Evolutionary conservation across 2,329 filamentous ascomycete genomes (phyloP).

Genomic region (Neocucurbitaria cava): DNA sequence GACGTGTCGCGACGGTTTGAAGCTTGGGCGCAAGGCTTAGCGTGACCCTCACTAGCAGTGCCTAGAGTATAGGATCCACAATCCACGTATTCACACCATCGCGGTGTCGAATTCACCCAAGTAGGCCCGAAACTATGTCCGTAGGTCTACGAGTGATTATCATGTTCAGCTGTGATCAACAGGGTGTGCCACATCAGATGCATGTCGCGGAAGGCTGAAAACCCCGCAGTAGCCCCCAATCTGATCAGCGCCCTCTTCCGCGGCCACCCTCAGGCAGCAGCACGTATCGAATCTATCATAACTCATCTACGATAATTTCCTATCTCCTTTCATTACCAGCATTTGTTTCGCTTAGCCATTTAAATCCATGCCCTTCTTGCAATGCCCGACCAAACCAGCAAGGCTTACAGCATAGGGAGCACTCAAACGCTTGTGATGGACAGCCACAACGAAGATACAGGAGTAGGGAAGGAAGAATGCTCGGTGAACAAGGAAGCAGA

Average conservation of each 20-base stretch:
- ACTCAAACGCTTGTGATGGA: neutral
- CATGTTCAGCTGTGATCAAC: neutral
- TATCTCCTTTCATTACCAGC: neutral
- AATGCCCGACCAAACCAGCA: neutral
- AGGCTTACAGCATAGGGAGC: neutral
- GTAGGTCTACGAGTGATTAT: neutral
- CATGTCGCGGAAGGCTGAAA: neutral
- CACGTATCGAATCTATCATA: neutral
- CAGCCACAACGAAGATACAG: neutral
- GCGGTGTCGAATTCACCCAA: neutral
- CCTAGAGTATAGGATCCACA: neutral
- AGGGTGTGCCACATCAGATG: neutral
- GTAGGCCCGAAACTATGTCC: neutral
- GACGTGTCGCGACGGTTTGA: slow-evolving; percentile 1
- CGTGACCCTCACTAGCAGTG: neutral
- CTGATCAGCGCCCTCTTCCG: neutral
- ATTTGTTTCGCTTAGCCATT: neutral
- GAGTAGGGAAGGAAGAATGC: neutral
- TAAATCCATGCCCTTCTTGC: neutral
- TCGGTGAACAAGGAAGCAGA: neutral
- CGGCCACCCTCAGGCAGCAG: neutral
- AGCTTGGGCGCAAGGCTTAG: slow-evolving; percentile 7
- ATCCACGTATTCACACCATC: neutral
- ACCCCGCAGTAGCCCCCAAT: neutral
- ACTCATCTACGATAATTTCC: neutral